Conservation (phyloP, 116 monocot genomes). For the Trichopus zeylanicus region DNA sequence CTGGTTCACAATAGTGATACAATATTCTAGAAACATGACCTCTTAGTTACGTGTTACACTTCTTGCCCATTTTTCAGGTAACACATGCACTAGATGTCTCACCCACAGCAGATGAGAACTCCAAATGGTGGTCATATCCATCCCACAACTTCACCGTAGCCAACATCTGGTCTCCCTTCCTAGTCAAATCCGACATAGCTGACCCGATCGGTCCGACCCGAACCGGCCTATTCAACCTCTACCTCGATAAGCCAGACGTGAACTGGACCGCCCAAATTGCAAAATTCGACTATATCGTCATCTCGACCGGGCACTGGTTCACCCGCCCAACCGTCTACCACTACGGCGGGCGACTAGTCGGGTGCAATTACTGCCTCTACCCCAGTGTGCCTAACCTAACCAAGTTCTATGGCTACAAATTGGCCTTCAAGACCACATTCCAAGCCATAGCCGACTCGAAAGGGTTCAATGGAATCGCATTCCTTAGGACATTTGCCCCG, state of each 20-base stretch:
- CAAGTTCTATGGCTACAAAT: slow-evolving; percentile 16
- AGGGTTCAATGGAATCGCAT: slow-evolving; percentile 24
- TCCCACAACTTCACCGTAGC: slow-evolving; percentile 23
- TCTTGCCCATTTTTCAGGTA: slow-evolving; percentile 11
- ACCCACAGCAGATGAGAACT: slow-evolving; percentile 11
- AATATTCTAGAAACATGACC: too few species aligned
- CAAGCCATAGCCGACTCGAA: slow-evolving; percentile 7
- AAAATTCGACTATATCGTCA: slow-evolving; percentile 32
- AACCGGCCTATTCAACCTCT: slow-evolving; percentile 13
- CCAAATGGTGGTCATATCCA: slow-evolving; percentile 12
- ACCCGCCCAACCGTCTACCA: slow-evolving; percentile 28
- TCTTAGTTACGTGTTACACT: too few species aligned
- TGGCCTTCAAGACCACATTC: slow-evolving; percentile 43
- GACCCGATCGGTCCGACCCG: too few species aligned
- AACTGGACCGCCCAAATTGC: slow-evolving; percentile 26
- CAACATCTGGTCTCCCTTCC: slow-evolving; percentile 28
- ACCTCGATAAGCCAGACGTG: slow-evolving; percentile 43
- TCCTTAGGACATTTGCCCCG: slow-evolving; percentile 62
- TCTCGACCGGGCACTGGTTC: slow-evolving; percentile 60
- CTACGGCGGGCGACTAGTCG: slow-evolving; percentile 12
- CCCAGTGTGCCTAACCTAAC: slow-evolving; percentile 2
- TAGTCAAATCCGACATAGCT: slow-evolving; percentile 12
- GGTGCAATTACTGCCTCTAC: slow-evolving; percentile 17
- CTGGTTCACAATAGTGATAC: too few species aligned
- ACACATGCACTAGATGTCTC: slow-evolving; percentile 28